Evolutionary conservation across 257 asterid species (phyloP).

Genomic region (Solanum virginianum): DNA sequence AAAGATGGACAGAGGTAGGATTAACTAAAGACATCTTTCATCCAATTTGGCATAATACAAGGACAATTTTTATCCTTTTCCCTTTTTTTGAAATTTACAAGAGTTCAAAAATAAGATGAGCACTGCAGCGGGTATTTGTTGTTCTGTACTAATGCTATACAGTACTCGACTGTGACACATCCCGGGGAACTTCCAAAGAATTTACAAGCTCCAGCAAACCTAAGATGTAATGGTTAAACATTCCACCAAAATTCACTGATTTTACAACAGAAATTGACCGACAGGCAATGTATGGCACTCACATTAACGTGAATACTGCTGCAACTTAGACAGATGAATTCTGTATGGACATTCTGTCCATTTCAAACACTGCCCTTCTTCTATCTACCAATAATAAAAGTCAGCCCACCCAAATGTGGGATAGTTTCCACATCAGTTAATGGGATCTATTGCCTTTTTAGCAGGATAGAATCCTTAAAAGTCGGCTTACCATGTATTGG

Average conservation of each 20-base stretch:
- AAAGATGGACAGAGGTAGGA: too few species aligned
- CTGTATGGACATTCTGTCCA: neutral
- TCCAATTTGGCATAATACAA: too few species aligned
- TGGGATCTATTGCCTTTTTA: neutral
- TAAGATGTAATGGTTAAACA: neutral
- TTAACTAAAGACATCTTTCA: too few species aligned
- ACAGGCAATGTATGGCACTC: neutral
- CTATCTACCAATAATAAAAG: neutral
- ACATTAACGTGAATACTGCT: neutral
- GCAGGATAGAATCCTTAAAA: neutral
- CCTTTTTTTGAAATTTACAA: neutral
- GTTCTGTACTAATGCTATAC: neutral
- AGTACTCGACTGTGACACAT: neutral
- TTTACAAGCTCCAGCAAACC: neutral
- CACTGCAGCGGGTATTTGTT: neutral
- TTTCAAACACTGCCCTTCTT: neutral
- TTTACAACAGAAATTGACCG: neutral
- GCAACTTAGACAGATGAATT: neutral
- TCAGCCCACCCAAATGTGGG: neutral
- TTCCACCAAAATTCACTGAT: neutral
- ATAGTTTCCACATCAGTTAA: neutral
- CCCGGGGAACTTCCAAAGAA: neutral
- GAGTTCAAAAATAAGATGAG: neutral
- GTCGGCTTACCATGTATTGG: constrained; percentile 20
- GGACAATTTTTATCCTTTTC: neutral